phyloP scores from a whole-genome alignment of 1,139 yeast genomes.

The Pichia sp. region DNA sequence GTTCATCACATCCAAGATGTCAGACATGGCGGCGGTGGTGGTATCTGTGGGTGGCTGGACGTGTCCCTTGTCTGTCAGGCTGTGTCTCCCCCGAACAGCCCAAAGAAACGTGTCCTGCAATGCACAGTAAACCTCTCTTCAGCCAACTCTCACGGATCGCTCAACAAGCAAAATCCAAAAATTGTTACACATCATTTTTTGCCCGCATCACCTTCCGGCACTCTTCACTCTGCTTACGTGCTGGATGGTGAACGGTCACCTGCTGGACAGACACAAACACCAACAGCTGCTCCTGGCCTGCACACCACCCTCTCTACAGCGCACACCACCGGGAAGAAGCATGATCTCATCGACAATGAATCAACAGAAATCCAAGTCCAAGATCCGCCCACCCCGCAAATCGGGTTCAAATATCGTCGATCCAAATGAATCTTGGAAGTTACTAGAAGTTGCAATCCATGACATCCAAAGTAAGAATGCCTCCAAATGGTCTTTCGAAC shows the following conservation, averaged over 20 bases:
- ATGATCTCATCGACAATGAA: constrained; percentile 29
- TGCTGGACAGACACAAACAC: too few species aligned
- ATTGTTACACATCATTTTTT: constrained; percentile 1
- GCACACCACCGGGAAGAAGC: background rate
- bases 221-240: background rate
- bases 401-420: constrained; percentile 43
- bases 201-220: constrained; percentile 7
- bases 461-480: constrained; percentile 78
- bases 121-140: too few species aligned
- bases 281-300: too few species aligned
- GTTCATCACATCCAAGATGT: constrained; percentile 77
- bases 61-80: too few species aligned
- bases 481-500: constrained; percentile 77
- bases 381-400: constrained; percentile 74
- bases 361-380: constrained; percentile 35
- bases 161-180: too few species aligned
- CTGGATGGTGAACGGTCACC: too few species aligned
- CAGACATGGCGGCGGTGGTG: constrained; percentile 35
- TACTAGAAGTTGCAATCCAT: constrained; percentile 68
- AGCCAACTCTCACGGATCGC: too few species aligned
- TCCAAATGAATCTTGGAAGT: constrained; percentile 68
- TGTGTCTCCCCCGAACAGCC: background rate
- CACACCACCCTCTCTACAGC: too few species aligned
- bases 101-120: too few species aligned
- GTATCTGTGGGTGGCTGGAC: background rate